Evolutionary conservation across 2,329 filamentous ascomycete genomes (phyloP).

Genomic region (Arthrobotrys iridis): DNA sequence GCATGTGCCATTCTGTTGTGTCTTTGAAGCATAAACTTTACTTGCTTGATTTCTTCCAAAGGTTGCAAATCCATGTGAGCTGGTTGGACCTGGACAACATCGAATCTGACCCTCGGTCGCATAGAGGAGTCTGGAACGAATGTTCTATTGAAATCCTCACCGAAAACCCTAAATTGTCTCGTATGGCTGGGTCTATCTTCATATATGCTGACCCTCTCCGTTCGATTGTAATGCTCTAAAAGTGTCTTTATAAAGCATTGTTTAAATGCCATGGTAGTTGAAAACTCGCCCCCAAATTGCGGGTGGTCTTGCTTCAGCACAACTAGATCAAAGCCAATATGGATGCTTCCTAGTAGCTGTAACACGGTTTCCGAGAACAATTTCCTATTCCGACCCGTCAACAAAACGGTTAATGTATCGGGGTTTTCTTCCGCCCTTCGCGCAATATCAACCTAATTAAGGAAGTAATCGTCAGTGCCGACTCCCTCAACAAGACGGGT

Average conservation of each 20-base stretch:
- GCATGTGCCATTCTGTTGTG: slow-evolving; percentile 74
- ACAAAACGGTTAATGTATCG: slow-evolving; percentile 27
- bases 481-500: no score
- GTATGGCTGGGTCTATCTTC: slow-evolving; percentile 75
- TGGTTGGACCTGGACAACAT: slow-evolving; percentile 88
- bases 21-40: slow-evolving; percentile 87
- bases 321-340: slow-evolving; percentile 43
- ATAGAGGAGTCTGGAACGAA: slow-evolving; percentile 63
- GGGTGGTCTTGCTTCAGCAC: slow-evolving; percentile 43
- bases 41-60: slow-evolving; percentile 79
- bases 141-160: slow-evolving; percentile 77
- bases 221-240: slow-evolving; percentile 80
- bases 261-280: slow-evolving; percentile 90
- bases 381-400: slow-evolving; percentile 41
- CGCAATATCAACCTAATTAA: slow-evolving; percentile 25
- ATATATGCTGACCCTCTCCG: slow-evolving; percentile 71
- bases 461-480: neutral
- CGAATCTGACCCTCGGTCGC: slow-evolving; percentile 70
- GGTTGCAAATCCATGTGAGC: slow-evolving; percentile 76
- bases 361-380: slow-evolving; percentile 42
- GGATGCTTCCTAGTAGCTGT: slow-evolving; percentile 3
- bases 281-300: slow-evolving; percentile 66
- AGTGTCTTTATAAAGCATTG: slow-evolving; percentile 81
- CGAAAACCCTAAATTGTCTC: slow-evolving; percentile 84
- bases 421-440: slow-evolving; percentile 6